Evolutionary conservation across 2,329 filamentous ascomycete species (phyloP).

Genomic region (Sporothrix euskadiensis): DNA sequence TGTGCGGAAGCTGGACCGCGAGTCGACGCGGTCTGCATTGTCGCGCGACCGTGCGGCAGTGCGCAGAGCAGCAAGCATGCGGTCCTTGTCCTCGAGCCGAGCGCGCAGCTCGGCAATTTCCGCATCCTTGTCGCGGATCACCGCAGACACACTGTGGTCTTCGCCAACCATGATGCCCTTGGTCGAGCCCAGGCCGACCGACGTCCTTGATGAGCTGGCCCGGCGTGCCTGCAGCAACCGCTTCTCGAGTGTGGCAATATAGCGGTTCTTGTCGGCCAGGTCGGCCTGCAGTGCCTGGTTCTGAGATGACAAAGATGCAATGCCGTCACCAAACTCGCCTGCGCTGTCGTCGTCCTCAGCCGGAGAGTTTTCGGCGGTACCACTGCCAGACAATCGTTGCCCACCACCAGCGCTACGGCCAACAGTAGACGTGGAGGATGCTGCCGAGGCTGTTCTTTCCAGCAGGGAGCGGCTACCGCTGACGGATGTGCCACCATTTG

Average conservation of each 20-base stretch:
- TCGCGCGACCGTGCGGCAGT: slow-evolving; percentile 85
- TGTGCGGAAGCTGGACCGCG: slow-evolving; percentile 38
- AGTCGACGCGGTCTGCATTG: slow-evolving; percentile 61
- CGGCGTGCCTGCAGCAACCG: slow-evolving; percentile 85
- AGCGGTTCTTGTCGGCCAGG: slow-evolving; percentile 92
- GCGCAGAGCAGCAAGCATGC: slow-evolving; percentile 84
- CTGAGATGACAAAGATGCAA: slow-evolving; percentile 78
- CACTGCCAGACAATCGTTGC: slow-evolving; percentile 48
- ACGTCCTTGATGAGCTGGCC: slow-evolving; percentile 85
- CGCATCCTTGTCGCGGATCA: slow-evolving; percentile 83
- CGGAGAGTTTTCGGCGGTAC: slow-evolving; percentile 41
- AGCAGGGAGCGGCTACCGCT: slow-evolving; percentile 48
- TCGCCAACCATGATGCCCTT: slow-evolving; percentile 72
- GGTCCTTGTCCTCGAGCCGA: slow-evolving; percentile 89
- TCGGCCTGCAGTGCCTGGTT: slow-evolving; percentile 93
- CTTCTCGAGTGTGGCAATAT: slow-evolving; percentile 92
- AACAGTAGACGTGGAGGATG: slow-evolving; percentile 62
- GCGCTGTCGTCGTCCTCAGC: slow-evolving; percentile 68
- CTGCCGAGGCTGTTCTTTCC: slow-evolving; percentile 67
- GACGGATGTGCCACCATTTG: slow-evolving; percentile 45
- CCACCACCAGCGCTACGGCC: slow-evolving; percentile 53
- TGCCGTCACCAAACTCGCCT: slow-evolving; percentile 84
- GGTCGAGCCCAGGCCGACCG: slow-evolving; percentile 63
- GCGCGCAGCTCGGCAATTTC: slow-evolving; percentile 91
- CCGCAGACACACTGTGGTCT: slow-evolving; percentile 69